Base-by-base conservation (phyloP, 2,329 filamentous ascomycete genomes). In the Elsinoe australis region DNA sequence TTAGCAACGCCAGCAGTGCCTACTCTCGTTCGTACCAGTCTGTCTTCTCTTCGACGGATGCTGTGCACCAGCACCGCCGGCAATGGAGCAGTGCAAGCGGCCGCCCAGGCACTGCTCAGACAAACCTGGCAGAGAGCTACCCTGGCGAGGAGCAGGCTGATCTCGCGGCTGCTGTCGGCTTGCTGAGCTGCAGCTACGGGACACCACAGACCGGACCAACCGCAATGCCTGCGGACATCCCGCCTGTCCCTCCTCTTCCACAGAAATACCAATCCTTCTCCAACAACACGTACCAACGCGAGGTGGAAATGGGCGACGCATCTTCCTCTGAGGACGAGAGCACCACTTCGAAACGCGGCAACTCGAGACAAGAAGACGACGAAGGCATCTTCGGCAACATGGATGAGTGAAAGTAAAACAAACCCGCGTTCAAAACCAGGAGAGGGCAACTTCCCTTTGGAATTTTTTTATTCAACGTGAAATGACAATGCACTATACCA, bases 361-460 rank as follows among this genome's bases (percentile, higher is more conserved):
- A 81, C 24, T 38, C 32, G n/a, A 48, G 45, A 64, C 86, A 94
- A 58, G 89, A 95, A 58, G 88, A 94, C 54, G 90, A 96, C 56
- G 89, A 95, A 56, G 89, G 89, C 61, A 85, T 96, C 59, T 98
- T 98, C 71, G 89, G 89, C 50, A 80, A 80, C 57, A 96, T 96
- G 90, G 92, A 98, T 68, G 87, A 94, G 67, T 92, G 74, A 52
- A 12, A n/a, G 19, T 9, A 29, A 32, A 15, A 24, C 10, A 15
- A 10, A 12, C 4, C 33, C 31, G 26, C 26, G 26, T 29, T 29
- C 26, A 29, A 19, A 32, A 24, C 21, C 24, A 18, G n/a, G 24
- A 29, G 15, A 29, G 12, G 26, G 35, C 28, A n/a, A 19, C 24
- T 19, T 21, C 41, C 44, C 21, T 32, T 39, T 17, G 31, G 9